A percentile compares a stretch with the other conserved stretches of the same genome.
These are phyloP conservation scores for Tilletia walkeri DNA, from an alignment of 1,284 basidiomycete species.

Conservation along the genomic window DNA sequence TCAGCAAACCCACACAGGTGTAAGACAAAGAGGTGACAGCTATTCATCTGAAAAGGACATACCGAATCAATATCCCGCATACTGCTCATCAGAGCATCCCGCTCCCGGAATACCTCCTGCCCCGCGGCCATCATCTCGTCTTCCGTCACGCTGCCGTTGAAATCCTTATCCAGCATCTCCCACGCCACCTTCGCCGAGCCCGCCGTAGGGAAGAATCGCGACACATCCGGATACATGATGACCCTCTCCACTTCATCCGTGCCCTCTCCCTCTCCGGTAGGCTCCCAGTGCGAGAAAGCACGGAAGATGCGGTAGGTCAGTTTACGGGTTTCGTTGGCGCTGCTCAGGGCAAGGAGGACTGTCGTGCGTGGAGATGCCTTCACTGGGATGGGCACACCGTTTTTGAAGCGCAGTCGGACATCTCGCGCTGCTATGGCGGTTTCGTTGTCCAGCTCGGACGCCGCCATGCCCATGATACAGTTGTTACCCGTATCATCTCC, in stretches of 20 bases:
- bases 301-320: conserved; percentile 82
- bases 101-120: conserved; percentile 77
- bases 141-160: conserved; percentile 73
- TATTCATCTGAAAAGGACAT: conserved; percentile 59
- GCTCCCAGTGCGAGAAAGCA: conserved; percentile 71
- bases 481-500: conserved; percentile 58
- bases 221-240: conserved; percentile 63
- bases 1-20: neutral
- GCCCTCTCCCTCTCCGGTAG: conserved; percentile 48
- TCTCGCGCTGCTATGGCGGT: conserved; percentile 14
- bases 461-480: conserved; percentile 57
- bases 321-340: conserved; percentile 78
- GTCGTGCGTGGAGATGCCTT: conserved; percentile 75
- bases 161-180: conserved; percentile 77
- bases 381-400: conserved; percentile 68
- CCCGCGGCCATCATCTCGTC: conserved; percentile 76
- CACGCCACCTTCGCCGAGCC: conserved; percentile 61
- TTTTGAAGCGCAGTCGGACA: conserved; percentile 36
- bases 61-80: conserved; percentile 90
- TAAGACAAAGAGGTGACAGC: conserved; percentile 17
- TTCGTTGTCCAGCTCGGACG: conserved; percentile 63
- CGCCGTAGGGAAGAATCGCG: conserved; percentile 65
- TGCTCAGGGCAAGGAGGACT: conserved; percentile 74
- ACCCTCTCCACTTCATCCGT: conserved; percentile 31
- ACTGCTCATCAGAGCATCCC: conserved; percentile 76